Evolutionary conservation across 768 basidiomycete genomes (phyloP), one percentile per base, ranked within the genome.

Genomic region (Lactarius hengduanensis): DNA sequence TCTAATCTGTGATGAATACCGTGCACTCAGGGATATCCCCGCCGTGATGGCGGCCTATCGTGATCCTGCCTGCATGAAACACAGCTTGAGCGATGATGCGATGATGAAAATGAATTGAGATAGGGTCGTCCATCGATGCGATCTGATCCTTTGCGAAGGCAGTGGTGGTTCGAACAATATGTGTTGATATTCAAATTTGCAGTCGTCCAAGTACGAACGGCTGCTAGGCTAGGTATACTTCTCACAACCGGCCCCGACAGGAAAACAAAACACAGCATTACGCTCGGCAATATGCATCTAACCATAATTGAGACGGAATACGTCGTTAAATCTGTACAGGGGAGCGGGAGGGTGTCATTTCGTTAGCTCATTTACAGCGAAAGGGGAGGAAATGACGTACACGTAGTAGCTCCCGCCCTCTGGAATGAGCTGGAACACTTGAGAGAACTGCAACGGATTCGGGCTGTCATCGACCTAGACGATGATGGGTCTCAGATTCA

Each of bases 271-370:
- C 30, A 7, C 30, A 34, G 32, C 47, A 40, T 56, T 62, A 66
- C 56, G 22, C 56, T n/a, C 34, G 20, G 40, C 22, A 41, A 36
- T 60, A 59, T 57, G 54, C 53, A 56, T 67, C 62, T 67, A 67
- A 62, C 85, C 89, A 74, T 86, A 84, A 80, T 92, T 92, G 77
- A 94, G 88, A 69, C 92, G 90, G 91, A 97, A 96, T 67, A 96
- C 87, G 76, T 96, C 92, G 77, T 96, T 96, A 74, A 83, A 80
- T 63, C 92, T 93, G 70, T 1, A 22, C 38, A 34, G 56, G 15
- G 57, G 55, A 26, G 26, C 26, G 26, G 26, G 26, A 26, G 26
- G 26, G 26, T 26, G 26, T n/a, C 36, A 36, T 41, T 18, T 41
- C 40, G 16, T 41, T 5, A 41, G 15, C 40, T 47, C 50, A 11